phyloP scores from a whole-genome alignment of 129 eudicot genomes.

The Artemisia argyi region DNA sequence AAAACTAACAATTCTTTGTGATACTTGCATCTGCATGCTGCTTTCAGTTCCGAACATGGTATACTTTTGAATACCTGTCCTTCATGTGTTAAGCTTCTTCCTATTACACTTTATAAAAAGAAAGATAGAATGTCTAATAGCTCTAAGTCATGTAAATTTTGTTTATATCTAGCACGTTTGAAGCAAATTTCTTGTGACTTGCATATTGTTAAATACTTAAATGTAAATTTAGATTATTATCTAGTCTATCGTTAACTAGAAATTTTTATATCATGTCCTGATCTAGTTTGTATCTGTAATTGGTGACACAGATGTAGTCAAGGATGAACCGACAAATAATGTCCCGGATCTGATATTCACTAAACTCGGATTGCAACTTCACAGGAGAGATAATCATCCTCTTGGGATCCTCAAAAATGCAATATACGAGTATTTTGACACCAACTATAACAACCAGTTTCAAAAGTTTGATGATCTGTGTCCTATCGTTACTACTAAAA shows the following conservation, averaged over 20 bases:
- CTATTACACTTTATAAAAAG: neutral
- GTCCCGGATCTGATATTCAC: slow-evolving; percentile 80
- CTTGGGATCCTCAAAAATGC: slow-evolving; percentile 94
- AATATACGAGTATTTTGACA: slow-evolving; percentile 77
- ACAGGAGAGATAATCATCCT: slow-evolving; percentile 79
- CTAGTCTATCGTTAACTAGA: slow-evolving; percentile 11
- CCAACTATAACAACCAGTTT: slow-evolving; percentile 70
- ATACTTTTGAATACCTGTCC: neutral
- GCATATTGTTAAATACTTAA: neutral
- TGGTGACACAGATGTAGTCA: slow-evolving; percentile 65
- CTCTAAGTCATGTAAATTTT: neutral
- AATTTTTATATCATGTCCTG: neutral
- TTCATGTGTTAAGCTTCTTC: neutral
- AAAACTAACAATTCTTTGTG: neutral
- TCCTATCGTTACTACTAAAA: slow-evolving; percentile 84
- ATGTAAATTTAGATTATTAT: slow-evolving; percentile 7
- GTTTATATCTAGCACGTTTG: neutral
- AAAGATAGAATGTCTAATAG: neutral
- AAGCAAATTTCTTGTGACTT: neutral
- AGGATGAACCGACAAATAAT: slow-evolving; percentile 92
- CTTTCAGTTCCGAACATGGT: neutral
- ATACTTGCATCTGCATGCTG: neutral
- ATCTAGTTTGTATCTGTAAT: neutral
- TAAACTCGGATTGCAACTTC: slow-evolving; percentile 94
- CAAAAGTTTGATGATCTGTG: slow-evolving; percentile 86